Evolutionary conservation across 2,329 filamentous ascomycete species (phyloP), one percentile per base, ranked within the genome.

Genomic region (Arthrobotrys entomopaga): DNA sequence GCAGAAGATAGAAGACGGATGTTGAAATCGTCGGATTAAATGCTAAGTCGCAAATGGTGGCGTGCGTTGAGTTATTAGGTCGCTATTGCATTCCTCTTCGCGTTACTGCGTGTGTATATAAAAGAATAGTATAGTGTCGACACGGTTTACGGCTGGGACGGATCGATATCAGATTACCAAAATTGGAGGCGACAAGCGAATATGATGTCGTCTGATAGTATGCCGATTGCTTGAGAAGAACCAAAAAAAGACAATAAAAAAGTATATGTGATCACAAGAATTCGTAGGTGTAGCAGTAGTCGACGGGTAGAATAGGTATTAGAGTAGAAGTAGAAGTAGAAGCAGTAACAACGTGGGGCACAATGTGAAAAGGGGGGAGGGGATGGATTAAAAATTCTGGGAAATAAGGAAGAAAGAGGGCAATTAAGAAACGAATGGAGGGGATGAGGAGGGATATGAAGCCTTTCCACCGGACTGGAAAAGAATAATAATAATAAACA

Each of bases 281-380:
- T 5, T 34, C 29, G 29, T 69, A 66, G 52, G 63, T 76, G 58
- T 69, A 57, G 67, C 67, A 78, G 79, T 73, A 78, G 80, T 63
- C 65, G 76, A 76, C 75, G 56, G 42, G 26, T 34, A 24, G 22
- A 58, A 63, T 29, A 53, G 54, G 57, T 57, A 54, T 22, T 48
- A 50, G 79, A 79, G 72, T 77, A 77, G 76, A 78, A 78, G 74
- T 76, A 77, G 77, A 79, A 79, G 72, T 77, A 77, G 76, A 78
- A 78, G 74, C 76, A 77, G 77, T 77, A 69, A 76, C 75, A 80
- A 77, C 79, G 78, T 78, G 78, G 78, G 79, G 79, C 77, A 77
- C 77, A 77, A 77, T 77, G 76, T 76, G 76, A 77, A 77, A 79
- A 64, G 77, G 80, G 78, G 78, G 78, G 79, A 78, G 77, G 79